Percentiles rank a stretch among this genome's conserved stretches.
These are phyloP conservation scores for Cutaneotrichosporon sp. DNA, from an alignment of 1,284 basidiomycete genomes.

Conservation along the genomic window DNA sequence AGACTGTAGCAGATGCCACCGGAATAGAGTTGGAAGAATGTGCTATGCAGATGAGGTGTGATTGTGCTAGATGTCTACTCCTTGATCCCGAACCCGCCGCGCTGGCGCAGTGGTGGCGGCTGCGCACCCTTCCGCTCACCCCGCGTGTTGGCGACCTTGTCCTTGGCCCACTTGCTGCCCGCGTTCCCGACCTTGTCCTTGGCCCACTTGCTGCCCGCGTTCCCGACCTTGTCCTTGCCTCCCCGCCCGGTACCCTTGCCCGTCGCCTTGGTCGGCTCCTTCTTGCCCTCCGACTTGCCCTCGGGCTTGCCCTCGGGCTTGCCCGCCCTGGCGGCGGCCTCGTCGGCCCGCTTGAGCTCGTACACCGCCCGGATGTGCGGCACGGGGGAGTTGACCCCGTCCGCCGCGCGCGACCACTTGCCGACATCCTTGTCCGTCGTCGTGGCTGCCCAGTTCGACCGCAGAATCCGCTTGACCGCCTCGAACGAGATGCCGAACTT, in stretches of 20 bases:
- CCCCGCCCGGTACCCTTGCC: too few species aligned
- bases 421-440: constrained; percentile 56
- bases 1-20: neutral
- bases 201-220: too few species aligned
- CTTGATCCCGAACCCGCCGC: neutral
- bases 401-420: constrained; percentile 59
- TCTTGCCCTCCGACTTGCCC: neutral
- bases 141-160: too few species aligned
- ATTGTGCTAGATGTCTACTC: neutral
- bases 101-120: neutral
- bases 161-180: too few species aligned
- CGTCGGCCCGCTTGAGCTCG: constrained; percentile 13
- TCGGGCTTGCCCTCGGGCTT: too few species aligned
- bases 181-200: too few species aligned
- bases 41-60: neutral
- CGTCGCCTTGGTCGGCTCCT: too few species aligned
- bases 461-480: constrained; percentile 76
- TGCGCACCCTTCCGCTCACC: neutral
- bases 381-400: constrained; percentile 35
- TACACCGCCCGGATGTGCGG: constrained; percentile 34
- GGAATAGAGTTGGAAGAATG: too few species aligned
- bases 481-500: constrained; percentile 83
- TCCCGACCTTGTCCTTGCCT: too few species aligned
- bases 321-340: neutral
- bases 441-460: constrained; percentile 13